phyloP scores from a whole-genome alignment of 306 rosid genomes.

The Senna siamea region DNA sequence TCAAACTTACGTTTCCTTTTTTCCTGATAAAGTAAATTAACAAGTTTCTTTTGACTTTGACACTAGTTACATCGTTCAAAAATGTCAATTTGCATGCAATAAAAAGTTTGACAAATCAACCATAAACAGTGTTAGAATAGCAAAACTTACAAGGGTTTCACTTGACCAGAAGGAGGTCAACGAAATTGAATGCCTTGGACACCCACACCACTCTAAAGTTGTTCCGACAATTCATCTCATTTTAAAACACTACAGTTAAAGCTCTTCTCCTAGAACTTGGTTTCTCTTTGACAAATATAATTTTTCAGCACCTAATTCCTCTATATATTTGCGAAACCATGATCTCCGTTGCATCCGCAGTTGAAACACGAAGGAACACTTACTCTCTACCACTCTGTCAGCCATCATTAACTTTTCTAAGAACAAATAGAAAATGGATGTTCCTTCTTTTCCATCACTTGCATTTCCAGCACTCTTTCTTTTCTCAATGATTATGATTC shows the following conservation, averaged over 20 bases:
- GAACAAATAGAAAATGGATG: slow-evolving; percentile 46
- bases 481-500: slow-evolving; percentile 34
- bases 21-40: not conserved
- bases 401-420: not conserved
- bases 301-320: slow-evolving; percentile 30
- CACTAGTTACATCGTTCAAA: not conserved
- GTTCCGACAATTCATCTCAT: slow-evolving; percentile 55
- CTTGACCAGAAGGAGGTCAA: slow-evolving; percentile 60
- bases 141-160: slow-evolving; percentile 39
- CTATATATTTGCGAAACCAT: slow-evolving; percentile 39
- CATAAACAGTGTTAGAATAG: not conserved
- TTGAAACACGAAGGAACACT: no score
- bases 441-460: not conserved
- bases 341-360: slow-evolving; percentile 23
- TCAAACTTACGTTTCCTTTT: not conserved
- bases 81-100: slow-evolving; percentile 6
- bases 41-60: not conserved
- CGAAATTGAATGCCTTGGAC: slow-evolving; percentile 61
- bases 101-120: slow-evolving; percentile 22
- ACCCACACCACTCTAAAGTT: slow-evolving; percentile 69
- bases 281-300: slow-evolving; percentile 33
- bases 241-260: not conserved
- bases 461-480: slow-evolving; percentile 37
- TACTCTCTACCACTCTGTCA: slow-evolving; percentile 2
- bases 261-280: slow-evolving; percentile 15